Conservation (phyloP, 2,329 filamentous ascomycete species). For the Xylaria sp. region DNA sequence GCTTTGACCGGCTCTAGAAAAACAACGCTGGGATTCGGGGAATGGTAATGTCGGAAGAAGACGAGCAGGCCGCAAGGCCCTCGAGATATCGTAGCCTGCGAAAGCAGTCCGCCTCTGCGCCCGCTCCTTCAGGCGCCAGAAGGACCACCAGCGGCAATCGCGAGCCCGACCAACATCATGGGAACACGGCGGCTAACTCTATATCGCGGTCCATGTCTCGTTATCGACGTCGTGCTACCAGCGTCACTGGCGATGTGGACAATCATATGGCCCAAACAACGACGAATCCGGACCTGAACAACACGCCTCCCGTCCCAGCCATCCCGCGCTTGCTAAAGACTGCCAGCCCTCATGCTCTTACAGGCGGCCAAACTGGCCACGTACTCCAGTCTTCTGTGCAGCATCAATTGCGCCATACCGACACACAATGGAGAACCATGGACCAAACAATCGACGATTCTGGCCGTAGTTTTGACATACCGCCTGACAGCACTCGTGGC, state of each 20-base stretch:
- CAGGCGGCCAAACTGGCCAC: constrained; percentile 4
- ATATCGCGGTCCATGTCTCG: constrained; percentile 45
- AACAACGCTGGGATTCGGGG: constrained; percentile 28
- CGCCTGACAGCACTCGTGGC: constrained; percentile 31
- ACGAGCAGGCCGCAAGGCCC: constrained; percentile 35
- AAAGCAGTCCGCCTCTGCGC: constrained; percentile 40
- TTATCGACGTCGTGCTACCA: constrained; percentile 41
- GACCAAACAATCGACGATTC: constrained; percentile 23
- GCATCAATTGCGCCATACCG: constrained; percentile 33
- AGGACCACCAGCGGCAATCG: constrained; percentile 27
- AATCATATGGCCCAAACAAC: constrained; percentile 38
- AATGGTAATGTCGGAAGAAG: constrained; percentile 27
- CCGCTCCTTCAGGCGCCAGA: constrained; percentile 29
- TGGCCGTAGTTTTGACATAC: constrained; percentile 12
- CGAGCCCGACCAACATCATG: constrained; percentile 26
- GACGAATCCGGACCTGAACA: constrained; percentile 34
- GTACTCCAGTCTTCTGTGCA: constrained; percentile 21
- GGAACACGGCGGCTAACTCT: constrained; percentile 33
- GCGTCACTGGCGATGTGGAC: constrained; percentile 33
- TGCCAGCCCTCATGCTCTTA: constrained; percentile 20
- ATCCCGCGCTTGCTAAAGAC: constrained; percentile 37
- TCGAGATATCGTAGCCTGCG: constrained; percentile 45
- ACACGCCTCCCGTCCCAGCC: constrained; percentile 40
- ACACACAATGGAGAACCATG: constrained; percentile 23
- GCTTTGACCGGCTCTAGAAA: constrained; percentile 2